A percentile compares a stretch with the other conserved stretches of the same genome.
These are phyloP conservation scores for Picea glauca DNA, from an alignment of 75 land plant genomes.

Conservation along the genomic window DNA sequence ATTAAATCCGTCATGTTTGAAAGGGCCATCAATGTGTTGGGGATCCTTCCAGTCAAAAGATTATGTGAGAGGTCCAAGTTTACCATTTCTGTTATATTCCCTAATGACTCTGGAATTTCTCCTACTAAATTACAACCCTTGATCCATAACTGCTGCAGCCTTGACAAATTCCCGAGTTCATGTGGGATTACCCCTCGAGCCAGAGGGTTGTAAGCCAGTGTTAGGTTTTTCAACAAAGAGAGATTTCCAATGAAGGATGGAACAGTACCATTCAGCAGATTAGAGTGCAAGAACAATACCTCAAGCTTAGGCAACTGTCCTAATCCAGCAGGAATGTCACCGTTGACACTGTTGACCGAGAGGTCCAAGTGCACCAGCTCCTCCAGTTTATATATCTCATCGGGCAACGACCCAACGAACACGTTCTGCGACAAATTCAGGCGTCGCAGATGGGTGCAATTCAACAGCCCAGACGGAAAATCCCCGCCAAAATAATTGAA, in stretches of 20 bases:
- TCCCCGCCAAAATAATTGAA: neutral
- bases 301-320: slow-evolving; percentile 26
- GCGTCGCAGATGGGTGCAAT: slow-evolving; percentile 19
- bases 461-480: slow-evolving; percentile 28
- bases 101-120: slow-evolving; percentile 44
- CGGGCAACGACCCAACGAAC: slow-evolving; percentile 50
- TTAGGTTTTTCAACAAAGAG: slow-evolving; percentile 29
- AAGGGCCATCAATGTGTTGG: neutral
- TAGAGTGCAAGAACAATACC: slow-evolving; percentile 39
- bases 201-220: slow-evolving; percentile 39
- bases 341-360: slow-evolving; percentile 50
- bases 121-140: slow-evolving; percentile 34
- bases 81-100: slow-evolving; percentile 6
- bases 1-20: slow-evolving; percentile 8
- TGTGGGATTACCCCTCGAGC: slow-evolving; percentile 28
- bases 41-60: slow-evolving; percentile 5
- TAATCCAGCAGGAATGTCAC: slow-evolving; percentile 37
- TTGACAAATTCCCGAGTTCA: slow-evolving; percentile 40
- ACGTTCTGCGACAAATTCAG: slow-evolving; percentile 42
- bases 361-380: slow-evolving; percentile 28
- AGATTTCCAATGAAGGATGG: slow-evolving; percentile 55
- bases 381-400: slow-evolving; percentile 14
- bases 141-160: slow-evolving; percentile 41
- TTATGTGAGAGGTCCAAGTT: slow-evolving; percentile 5
- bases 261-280: slow-evolving; percentile 42